A percentile compares a stretch with the other conserved stretches of the same genome.
These are phyloP conservation scores for Nannochloropsis limnetica DNA, from an alignment of 352 stramenopile species.

Conservation along the genomic window DNA sequence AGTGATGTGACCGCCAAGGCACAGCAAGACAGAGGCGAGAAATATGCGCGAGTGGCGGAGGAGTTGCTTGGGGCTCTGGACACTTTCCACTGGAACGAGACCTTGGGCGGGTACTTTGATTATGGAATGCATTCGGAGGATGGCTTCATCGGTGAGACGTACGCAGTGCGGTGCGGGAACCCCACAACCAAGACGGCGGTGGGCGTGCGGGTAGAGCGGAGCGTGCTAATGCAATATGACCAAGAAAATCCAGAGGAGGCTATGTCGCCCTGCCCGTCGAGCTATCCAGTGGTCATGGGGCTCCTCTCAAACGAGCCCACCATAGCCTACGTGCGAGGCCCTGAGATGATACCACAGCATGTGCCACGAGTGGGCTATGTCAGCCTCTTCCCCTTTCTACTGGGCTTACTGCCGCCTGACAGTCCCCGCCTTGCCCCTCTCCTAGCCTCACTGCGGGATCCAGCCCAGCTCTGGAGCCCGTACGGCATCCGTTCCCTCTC, in stretches of 20 bases:
- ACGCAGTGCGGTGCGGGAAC: slow-evolving; percentile 61
- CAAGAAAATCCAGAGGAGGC: neutral
- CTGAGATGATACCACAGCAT: slow-evolving; percentile 40
- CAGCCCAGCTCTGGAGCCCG: slow-evolving; percentile 51
- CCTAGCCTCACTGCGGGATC: slow-evolving; percentile 40
- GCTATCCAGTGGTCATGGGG: neutral
- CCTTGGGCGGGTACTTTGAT: slow-evolving; percentile 65
- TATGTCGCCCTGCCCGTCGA: neutral
- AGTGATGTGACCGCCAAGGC: neutral
- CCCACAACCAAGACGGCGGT: slow-evolving; percentile 14
- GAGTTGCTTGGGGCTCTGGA: slow-evolving; percentile 54
- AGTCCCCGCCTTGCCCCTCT: slow-evolving; percentile 42
- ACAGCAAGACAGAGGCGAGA: slow-evolving; percentile 13
- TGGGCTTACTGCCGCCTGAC: slow-evolving; percentile 46
- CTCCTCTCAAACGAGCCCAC: slow-evolving; percentile 1
- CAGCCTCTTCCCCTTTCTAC: slow-evolving; percentile 65
- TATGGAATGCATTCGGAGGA: slow-evolving; percentile 67
- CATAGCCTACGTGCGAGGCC: neutral
- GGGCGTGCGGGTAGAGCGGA: neutral
- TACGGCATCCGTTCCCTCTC: slow-evolving; percentile 71
- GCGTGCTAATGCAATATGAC: slow-evolving; percentile 19
- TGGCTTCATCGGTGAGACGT: slow-evolving; percentile 61
- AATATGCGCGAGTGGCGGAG: slow-evolving; percentile 31
- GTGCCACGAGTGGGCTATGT: slow-evolving; percentile 72
- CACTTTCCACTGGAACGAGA: slow-evolving; percentile 64